These are phyloP conservation scores for Ogataea corticis DNA, from an alignment of 805 yeast genomes.

Conservation along the genomic window DNA sequence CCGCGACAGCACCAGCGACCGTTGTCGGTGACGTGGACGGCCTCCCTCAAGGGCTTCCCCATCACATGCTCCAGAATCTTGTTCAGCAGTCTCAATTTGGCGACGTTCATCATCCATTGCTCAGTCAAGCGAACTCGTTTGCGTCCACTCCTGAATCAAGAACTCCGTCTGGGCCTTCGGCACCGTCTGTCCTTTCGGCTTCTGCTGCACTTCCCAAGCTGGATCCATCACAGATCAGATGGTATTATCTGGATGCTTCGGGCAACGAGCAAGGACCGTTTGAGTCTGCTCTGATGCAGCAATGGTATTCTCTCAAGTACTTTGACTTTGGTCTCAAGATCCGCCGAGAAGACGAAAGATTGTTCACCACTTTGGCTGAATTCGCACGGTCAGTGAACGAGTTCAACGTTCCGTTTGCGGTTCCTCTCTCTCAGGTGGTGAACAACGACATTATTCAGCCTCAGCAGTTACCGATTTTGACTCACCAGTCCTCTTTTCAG, in stretches of 20 bases:
- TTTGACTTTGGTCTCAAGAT: conserved; percentile 54
- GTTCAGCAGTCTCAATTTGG: conserved; percentile 9
- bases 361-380: conserved; percentile 51
- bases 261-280: conserved; percentile 84
- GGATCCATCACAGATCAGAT: conserved; percentile 43
- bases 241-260: conserved; percentile 74
- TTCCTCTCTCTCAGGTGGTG: conserved; percentile 47
- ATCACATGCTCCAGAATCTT: conserved; percentile 5
- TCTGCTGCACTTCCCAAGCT: conserved; percentile 4
- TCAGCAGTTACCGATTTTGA: conserved; percentile 6
- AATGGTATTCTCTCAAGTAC: conserved; percentile 68
- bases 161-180: conserved; percentile 16
- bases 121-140: conserved; percentile 7
- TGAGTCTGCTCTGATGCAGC: conserved; percentile 70
- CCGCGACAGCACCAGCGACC: not conserved
- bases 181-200: conserved; percentile 16
- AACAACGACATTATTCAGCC: conserved; percentile 2
- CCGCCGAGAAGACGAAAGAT: conserved; percentile 56
- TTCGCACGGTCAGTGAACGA: conserved; percentile 52
- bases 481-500: conserved; percentile 15
- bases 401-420: conserved; percentile 58
- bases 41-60: conserved; percentile 9
- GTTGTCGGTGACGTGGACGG: not conserved
- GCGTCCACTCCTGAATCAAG: conserved; percentile 6
- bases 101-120: conserved; percentile 7